Evolutionary conservation across 352 stramenopile species (phyloP).

Genomic region (Phytophthora sp.): DNA sequence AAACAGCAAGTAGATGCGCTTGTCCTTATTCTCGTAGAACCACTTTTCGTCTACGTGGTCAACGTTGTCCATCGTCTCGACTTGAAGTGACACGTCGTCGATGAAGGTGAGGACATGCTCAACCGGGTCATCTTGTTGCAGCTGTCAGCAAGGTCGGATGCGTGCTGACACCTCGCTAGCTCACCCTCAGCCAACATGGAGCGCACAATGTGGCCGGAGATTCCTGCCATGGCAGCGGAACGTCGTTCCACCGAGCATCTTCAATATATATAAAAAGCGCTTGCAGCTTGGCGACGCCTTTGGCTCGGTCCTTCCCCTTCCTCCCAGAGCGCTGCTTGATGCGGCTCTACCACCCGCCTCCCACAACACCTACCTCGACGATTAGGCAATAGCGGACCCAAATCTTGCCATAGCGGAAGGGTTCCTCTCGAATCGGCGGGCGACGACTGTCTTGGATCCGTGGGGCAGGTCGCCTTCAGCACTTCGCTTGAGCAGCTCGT

Average conservation of each 20-base stretch:
- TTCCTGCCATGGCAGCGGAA: not conserved
- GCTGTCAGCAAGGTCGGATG: not conserved
- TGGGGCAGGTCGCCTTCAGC: not conserved
- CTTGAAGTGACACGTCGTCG: too few species aligned
- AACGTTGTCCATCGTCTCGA: too few species aligned
- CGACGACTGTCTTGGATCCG: too few species aligned
- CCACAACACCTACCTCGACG: not conserved
- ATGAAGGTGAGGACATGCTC: too few species aligned
- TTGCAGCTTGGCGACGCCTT: not conserved
- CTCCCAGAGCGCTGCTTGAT: not conserved
- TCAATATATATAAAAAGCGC: not conserved
- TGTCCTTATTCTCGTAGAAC: not conserved
- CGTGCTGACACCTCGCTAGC: not conserved
- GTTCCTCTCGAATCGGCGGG: too few species aligned
- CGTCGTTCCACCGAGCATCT: not conserved
- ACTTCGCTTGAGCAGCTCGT: not conserved
- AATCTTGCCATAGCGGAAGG: not conserved
- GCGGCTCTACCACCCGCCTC: not conserved
- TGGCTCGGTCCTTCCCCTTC: not conserved
- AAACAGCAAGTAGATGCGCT: not conserved
- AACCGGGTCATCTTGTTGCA: not conserved
- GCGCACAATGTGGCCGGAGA: too few species aligned
- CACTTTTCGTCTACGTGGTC: too few species aligned
- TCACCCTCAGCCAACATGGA: not conserved
- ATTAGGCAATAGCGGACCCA: not conserved